Evolutionary conservation across 1,284 basidiomycete genomes (phyloP).

Genomic region (Puccinia coronata): DNA sequence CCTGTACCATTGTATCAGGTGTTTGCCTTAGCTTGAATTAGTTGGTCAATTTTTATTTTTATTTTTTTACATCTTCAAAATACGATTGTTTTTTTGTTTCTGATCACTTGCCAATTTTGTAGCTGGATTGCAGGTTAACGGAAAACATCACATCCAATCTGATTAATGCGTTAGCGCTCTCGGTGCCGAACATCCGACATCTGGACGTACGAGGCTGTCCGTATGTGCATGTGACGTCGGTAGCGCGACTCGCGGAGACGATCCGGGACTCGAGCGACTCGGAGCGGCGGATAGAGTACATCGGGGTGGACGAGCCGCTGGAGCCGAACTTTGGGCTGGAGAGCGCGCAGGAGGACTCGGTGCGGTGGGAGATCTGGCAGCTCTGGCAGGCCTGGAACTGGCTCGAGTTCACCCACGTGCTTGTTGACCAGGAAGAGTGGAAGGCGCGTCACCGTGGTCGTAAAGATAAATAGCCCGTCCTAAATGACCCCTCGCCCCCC

Average conservation of each 20-base stretch:
- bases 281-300: slow-evolving; percentile 34
- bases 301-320: slow-evolving; percentile 42
- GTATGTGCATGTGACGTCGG: slow-evolving; percentile 34
- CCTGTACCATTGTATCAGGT: slow-evolving; percentile 49
- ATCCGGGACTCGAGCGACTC: slow-evolving; percentile 46
- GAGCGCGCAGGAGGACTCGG: slow-evolving; percentile 22
- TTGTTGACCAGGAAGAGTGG: slow-evolving; percentile 45
- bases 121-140: slow-evolving; percentile 46
- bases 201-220: slow-evolving; percentile 48
- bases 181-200: slow-evolving; percentile 45
- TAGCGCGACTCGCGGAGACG: slow-evolving; percentile 45
- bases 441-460: slow-evolving; percentile 7
- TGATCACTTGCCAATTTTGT: too few relatives aligned
- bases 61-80: background rate
- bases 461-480: slow-evolving; percentile 43
- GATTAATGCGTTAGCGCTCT: slow-evolving; percentile 44
- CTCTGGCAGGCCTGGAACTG: slow-evolving; percentile 48
- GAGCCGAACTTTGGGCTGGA: slow-evolving; percentile 27
- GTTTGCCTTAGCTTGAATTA: slow-evolving; percentile 45
- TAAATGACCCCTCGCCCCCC: background rate
- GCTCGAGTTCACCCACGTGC: slow-evolving; percentile 47
- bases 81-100: too few relatives aligned
- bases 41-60: slow-evolving; percentile 17
- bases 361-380: slow-evolving; percentile 43
- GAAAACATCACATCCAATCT: slow-evolving; percentile 47